Conservation (phyloP, 1,284 basidiomycete genomes). For the Xerocomus cyaneibrunnescens region DNA sequence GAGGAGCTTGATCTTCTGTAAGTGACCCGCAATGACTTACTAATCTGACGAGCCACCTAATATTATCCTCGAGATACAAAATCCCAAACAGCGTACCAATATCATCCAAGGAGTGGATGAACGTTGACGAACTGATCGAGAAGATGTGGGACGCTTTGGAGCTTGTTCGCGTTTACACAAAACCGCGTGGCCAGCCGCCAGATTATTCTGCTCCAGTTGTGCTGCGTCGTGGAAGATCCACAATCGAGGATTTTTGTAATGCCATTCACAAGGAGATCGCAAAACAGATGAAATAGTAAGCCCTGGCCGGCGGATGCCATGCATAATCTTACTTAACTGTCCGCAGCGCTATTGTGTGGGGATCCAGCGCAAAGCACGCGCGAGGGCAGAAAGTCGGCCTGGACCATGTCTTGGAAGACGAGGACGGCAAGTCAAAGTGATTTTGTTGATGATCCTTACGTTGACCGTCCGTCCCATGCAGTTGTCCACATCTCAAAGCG, state of each 20-base stretch:
- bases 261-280: conserved; percentile 90
- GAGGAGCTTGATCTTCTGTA: conserved; percentile 96
- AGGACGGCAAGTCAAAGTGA: conserved; percentile 65
- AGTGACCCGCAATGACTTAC: conserved; percentile 23
- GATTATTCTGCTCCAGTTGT: conserved; percentile 87
- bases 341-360: conserved; percentile 87
- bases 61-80: conserved; percentile 57
- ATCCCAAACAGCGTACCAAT: conserved; percentile 97
- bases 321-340: conserved; percentile 10
- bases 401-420: conserved; percentile 87
- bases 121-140: conserved; percentile 93
- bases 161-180: conserved; percentile 93
- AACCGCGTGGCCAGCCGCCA: conserved; percentile 87
- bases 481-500: conserved; percentile 85
- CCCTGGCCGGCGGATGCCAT: conserved; percentile 7
- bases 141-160: conserved; percentile 90
- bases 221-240: conserved; percentile 70
- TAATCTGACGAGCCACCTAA: conserved; percentile 8
- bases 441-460: not conserved
- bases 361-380: conserved; percentile 92
- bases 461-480: conserved; percentile 37
- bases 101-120: conserved; percentile 92
- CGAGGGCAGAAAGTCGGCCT: conserved; percentile 95
- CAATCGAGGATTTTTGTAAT: conserved; percentile 92
- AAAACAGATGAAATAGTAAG: conserved; percentile 90